Evolutionary conservation across 495 filamentous ascomycete species (phyloP), one percentile per base, ranked within the genome.

Genomic region (Amorphotheca resinae): DNA sequence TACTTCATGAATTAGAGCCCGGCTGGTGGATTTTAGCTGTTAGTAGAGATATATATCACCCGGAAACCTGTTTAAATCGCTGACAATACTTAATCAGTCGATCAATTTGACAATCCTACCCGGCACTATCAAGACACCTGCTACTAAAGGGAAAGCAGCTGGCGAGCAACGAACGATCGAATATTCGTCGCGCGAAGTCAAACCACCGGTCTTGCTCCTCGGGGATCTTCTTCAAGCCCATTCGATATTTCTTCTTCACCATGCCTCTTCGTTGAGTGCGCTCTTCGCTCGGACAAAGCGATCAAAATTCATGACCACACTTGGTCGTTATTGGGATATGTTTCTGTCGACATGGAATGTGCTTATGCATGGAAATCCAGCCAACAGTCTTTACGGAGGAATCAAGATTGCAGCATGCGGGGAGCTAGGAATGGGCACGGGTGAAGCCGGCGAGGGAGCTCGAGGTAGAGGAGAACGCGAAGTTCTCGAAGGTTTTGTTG

Each of bases 11-110:
- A 59, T 62, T 96, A 41, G 70, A 80, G 46, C 62, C 69, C 2
- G 80, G 84, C 35, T 99, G 91, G 91, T 99, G 91, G 91, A 76
- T 95, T 50, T 64, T 95, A 35, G 87, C 87, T 45, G 88, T 94
- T 60, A 47, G 66, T 56, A 22, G 23, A n/a, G n/a, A n/a, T n/a
- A n/a, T n/a, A n/a, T 12, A 22, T 38, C 14, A 9, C 21, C 17
- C 21, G n/a, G n/a, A n/a, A n/a, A n/a, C n/a, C n/a, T n/a, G n/a
- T n/a, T n/a, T n/a, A n/a, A n/a, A n/a, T n/a, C n/a, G 43, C 30
- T 49, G 28, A 39, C 20, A 11, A 28, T 28, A 28, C 39, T 32
- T 26, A 18, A 17, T 9, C 17, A 56, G 53, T 56, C 53, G 6
- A 56, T 56, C 25, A 45, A 52, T 22, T 23, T 56, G 9, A 56